Base-by-base conservation (phyloP, 2,329 filamentous ascomycete species). In the Cordyceps militaris region DNA sequence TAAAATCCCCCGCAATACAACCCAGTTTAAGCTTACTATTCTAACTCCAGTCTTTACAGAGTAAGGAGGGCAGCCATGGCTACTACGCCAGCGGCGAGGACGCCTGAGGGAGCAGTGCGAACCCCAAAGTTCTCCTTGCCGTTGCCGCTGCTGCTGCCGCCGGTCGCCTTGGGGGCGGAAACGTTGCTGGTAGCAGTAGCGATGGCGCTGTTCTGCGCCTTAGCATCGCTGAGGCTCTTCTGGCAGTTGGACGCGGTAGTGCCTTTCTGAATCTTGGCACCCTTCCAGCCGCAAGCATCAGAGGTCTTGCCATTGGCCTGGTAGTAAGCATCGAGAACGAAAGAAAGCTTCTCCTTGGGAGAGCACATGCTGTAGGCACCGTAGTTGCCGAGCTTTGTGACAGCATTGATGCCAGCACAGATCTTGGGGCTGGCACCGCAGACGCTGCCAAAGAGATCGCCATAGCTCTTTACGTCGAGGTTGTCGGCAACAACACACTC, bases 321-420 rank as follows among this genome's bases (percentile, higher is more conserved):
- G 77, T 88, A 89, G 79, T 61, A 59, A 38, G 56, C 44, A 24
- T 62, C 56, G 48, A 62, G 52, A 14, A 62, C 57, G 72, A 82
- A 91, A 59, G 82, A 83, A 42, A 95, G 82, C 79, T 91, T 83
- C 73, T 89, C 79, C 64, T 79, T 78, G 66, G 82, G 67, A 64
- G 79, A 77, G 78, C 89, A 95, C 84, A 91, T 90, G 72, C 84
- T 83, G 78, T 89, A 91, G 49, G 87, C 82, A 64, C 89, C 89
- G 71, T 89, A 94, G 61, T 79, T 74, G 66, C 88, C 89, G 21
- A 77, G 80, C 60, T 80, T 82, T 53, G 80, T 80, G 72, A 92
- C 87, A 63, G 79, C 79, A 62, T 73, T 76, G 73, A 94, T 91
- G 56, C 86, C 89, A 24, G 71, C 74, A 74, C 90, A 94, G 63